Evolutionary conservation across 257 asterid genomes (phyloP), one percentile per base, ranked within the genome.

Genomic region (Nicotiana tabacum): DNA sequence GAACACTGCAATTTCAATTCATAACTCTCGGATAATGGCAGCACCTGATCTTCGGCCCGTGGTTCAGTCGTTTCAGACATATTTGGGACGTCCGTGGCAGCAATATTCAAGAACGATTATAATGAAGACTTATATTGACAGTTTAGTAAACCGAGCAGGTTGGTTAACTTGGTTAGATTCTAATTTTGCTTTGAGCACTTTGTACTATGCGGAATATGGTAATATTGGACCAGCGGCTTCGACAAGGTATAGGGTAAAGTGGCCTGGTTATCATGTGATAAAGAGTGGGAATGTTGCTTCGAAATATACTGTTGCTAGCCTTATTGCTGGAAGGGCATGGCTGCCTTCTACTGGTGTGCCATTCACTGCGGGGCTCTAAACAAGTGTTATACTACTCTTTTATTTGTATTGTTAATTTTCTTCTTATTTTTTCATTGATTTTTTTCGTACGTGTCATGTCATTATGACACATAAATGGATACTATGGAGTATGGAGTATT

Each of bases 321-420:
- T 95, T 80, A 89, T 95, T 1, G 92, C 94, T 10, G 99, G 97
- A 3, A 83, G 85, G 84, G 82, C 88, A 0, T 95, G 98, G 99
- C 81, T 95, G 85, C 98, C 98, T 1, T 86, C 88, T 4, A 92
- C 98, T 4, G 97, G 97, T 4, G 97, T 95, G 81, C 99, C 99
- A 0, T 95, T 92, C 81, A 89, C 79, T 12, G 91, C 90, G 10
- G 97, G 94, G 17, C 79, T 95, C 76, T 95, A 88, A 91, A 66
- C 0, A 33, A 79, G 21, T n/a, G 8, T 29, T 61, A 43, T 16
- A 32, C 61, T 60, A 61, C 43, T 13, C 39, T 13, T 74, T 27
- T 27, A 48, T 48, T 74, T 24, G 62, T 3, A 51, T 10, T 84
- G 57, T 33, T 15, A 74, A 3, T 66, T 48, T 84, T 32, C 74